Percentiles rank a stretch among this genome's conserved stretches.
These are phyloP conservation scores for Mycotypha africana DNA, from an alignment of 371 early-diverging fungal genomes.

Conservation along the genomic window DNA sequence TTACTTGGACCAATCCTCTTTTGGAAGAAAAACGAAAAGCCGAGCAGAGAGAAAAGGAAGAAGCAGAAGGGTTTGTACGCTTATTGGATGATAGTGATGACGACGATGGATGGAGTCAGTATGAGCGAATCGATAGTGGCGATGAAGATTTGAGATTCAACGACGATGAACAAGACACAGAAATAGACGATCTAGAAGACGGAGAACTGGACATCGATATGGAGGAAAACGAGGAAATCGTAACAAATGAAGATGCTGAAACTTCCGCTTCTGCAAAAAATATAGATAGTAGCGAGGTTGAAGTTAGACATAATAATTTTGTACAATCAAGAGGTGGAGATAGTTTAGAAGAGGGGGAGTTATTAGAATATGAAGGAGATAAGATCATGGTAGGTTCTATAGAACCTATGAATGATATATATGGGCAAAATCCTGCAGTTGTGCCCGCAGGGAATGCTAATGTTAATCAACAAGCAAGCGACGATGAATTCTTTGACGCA, in stretches of 20 bases:
- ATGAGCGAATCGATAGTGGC: constrained; percentile 5
- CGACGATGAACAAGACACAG: constrained; percentile 14
- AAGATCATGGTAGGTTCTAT: neutral
- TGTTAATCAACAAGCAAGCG: neutral
- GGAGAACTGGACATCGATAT: no score
- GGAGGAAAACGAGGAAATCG: no score
- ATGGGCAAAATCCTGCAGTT: no score
- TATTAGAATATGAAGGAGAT: no score
- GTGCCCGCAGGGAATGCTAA: no score
- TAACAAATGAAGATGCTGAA: no score
- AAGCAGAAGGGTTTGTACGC: constrained; percentile 36
- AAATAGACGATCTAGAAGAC: no score
- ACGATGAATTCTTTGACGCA: constrained; percentile 2
- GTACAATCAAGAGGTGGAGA: constrained; percentile 13
- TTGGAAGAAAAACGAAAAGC: constrained; percentile 2
- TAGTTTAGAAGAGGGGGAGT: constrained; percentile 8
- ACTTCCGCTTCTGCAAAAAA: no score
- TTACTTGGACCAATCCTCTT: constrained; percentile 1
- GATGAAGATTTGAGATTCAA: constrained; percentile 13
- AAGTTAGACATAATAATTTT: no score
- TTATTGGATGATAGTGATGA: constrained; percentile 41
- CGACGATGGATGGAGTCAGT: constrained; percentile 31
- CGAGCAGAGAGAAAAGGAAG: constrained; percentile 15
- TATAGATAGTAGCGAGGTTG: no score
- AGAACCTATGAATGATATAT: neutral